Base-by-base conservation (phyloP, 495 filamentous ascomycete species). In the Aspergillus diversus region DNA sequence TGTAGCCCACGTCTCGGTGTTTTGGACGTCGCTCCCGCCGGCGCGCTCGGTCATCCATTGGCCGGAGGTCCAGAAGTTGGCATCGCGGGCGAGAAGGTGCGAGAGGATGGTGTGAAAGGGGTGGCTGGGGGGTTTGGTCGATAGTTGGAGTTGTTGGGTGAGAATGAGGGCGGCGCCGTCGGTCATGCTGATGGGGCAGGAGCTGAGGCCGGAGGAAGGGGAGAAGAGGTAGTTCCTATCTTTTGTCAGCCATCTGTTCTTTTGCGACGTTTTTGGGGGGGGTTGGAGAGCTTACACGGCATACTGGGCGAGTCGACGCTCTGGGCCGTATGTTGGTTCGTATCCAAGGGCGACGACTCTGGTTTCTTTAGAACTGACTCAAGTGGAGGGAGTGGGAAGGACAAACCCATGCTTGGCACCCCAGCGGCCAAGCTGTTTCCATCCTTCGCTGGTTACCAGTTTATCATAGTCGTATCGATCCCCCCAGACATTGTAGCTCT, bases 31-130 rank as follows among this genome's bases (percentile, higher is more conserved):
- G 63, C 86, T 89, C 3, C 90, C 90, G 7, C 90, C 90, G 0
- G 81, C 74, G n/a, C 90, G 82, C 66, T 93, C 90, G 0, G 91
- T 93, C 91, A 93, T 93, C 91, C 91, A 94, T 69, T 93, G 90
- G 0, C 91, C 90, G 34, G 83, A 87, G 5, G 90, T 92, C 90
- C 90, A 92, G 15, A 84, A 81, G 4, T 87, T 80, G 60, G 90
- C 82, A 4, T 54, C 61, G 7, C 86, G 80, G 5, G 85, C 86
- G 32, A 79, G 84, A 9, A 90, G 69, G 13, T 75, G 74, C 12
- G 77, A 64, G 32, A 70, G 84, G 78, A 51, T 85, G 77, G 34
- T 74, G 65, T 62, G 82, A 69, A 69, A 91, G 75, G 54, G 89
- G 74, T 70, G 76, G 21, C 56, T 63, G 27, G 54, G 66, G 21